These are phyloP conservation scores for Psidium guajava DNA, from an alignment of 345 rosid species.

Conservation along the genomic window DNA sequence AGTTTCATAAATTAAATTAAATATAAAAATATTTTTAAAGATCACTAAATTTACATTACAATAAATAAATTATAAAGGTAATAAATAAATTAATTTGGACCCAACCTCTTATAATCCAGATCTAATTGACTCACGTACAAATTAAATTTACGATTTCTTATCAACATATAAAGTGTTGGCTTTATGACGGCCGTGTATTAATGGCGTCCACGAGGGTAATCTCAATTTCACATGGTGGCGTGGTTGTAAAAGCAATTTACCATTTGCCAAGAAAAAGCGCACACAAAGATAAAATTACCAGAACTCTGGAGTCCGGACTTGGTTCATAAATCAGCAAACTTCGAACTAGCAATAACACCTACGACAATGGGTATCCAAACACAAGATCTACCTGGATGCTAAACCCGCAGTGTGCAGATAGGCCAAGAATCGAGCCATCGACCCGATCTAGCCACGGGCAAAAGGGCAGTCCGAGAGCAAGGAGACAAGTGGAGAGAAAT, in stretches of 20 bases:
- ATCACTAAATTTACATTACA: no score
- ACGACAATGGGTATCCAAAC: background rate
- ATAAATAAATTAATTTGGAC: no score
- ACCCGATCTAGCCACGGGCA: background rate
- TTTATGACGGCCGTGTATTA: background rate
- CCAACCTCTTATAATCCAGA: no score
- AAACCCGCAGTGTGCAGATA: background rate
- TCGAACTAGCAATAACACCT: background rate
- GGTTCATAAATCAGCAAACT: background rate
- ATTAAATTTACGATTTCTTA: background rate
- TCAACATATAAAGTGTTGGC: background rate
- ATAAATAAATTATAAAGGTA: no score
- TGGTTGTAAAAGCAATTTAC: background rate
- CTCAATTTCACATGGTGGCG: background rate
- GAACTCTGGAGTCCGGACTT: background rate
- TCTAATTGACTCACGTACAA: background rate
- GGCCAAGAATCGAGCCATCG: background rate
- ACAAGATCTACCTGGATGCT: background rate
- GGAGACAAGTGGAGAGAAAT: background rate
- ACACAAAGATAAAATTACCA: background rate
- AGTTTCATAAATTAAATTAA: no score
- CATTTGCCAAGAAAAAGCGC: background rate
- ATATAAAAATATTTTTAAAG: no score
- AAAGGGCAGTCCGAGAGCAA: background rate
- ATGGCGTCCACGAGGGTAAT: background rate